phyloP scores from a whole-genome alignment of 1,139 yeast species.

The Protomyces macrosporus region DNA sequence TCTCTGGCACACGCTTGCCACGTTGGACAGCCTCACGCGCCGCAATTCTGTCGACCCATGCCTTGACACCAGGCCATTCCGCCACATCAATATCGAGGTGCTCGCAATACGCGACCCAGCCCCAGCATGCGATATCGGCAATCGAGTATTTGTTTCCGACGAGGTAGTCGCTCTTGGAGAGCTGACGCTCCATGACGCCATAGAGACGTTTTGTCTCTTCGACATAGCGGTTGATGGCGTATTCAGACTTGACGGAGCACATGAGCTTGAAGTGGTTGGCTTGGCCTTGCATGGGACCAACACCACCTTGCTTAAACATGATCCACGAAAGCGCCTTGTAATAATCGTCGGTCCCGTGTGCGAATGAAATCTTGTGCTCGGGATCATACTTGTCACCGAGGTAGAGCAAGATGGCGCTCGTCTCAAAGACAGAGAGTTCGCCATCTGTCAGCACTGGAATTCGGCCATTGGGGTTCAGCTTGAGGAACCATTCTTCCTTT shows the following conservation, averaged over 20 bases:
- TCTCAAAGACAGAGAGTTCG: conserved; percentile 44
- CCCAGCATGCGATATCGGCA: conserved; percentile 50
- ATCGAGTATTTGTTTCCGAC: conserved; percentile 54
- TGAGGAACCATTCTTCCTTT: conserved; percentile 53
- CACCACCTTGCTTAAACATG: conserved; percentile 54
- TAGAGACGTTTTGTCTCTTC: conserved; percentile 51
- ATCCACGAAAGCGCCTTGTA: conserved; percentile 44
- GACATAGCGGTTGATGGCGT: conserved; percentile 50
- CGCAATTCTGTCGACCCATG: conserved; percentile 7
- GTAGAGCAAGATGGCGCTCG: conserved; percentile 55
- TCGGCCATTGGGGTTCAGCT: conserved; percentile 49
- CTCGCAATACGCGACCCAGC: conserved; percentile 37
- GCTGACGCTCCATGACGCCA: conserved; percentile 50
- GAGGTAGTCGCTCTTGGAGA: conserved; percentile 47
- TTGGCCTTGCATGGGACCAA: conserved; percentile 59
- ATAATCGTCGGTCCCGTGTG: conserved; percentile 39
- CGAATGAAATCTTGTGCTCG: conserved; percentile 48
- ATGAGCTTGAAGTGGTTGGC: conserved; percentile 43
- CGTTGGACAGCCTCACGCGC: conserved; percentile 19
- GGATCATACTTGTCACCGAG: conserved; percentile 53
- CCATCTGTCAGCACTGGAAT: conserved; percentile 56
- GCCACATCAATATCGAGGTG: conserved; percentile 11
- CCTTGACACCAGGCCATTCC: conserved; percentile 7
- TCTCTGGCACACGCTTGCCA: conserved; percentile 26
- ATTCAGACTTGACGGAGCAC: conserved; percentile 44